phyloP scores from a whole-genome alignment of 2,329 filamentous ascomycete genomes.

The Fusarium sp. region DNA sequence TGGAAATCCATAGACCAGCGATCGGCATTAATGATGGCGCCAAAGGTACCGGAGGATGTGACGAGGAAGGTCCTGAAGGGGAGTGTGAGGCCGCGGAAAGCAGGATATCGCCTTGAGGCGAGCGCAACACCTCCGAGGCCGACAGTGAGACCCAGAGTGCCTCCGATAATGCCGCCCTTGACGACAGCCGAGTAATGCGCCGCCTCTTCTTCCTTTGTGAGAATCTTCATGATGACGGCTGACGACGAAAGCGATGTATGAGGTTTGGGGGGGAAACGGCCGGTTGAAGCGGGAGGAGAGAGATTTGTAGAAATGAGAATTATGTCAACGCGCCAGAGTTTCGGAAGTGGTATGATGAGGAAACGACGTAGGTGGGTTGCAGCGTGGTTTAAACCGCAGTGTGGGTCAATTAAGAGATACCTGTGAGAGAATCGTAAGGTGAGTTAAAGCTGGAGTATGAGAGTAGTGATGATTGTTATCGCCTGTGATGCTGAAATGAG shows the following conservation, averaged over 20 bases:
- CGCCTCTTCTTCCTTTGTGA: conserved; percentile 92
- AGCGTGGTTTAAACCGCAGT: conserved; percentile 37
- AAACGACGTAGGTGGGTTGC: conserved; percentile 32
- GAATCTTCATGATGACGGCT: conserved; percentile 82
- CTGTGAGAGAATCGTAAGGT: conserved; percentile 11
- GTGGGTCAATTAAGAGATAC: conserved; percentile 33
- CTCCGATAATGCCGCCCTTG: conserved; percentile 82
- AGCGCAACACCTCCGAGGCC: conserved; percentile 76
- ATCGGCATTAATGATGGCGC: conserved; percentile 90
- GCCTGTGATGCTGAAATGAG: background rate
- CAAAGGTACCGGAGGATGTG: conserved; percentile 84
- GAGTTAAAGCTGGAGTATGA: conserved; percentile 10
- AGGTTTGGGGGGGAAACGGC: background rate
- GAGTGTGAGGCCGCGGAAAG: conserved; percentile 84
- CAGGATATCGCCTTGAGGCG: conserved; percentile 78
- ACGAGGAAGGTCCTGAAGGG: conserved; percentile 94
- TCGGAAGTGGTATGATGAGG: conserved; percentile 40
- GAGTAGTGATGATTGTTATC: background rate
- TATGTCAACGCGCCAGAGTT: conserved; percentile 15
- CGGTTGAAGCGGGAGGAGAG: background rate
- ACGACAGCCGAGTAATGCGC: conserved; percentile 87
- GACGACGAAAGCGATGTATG: conserved; percentile 10
- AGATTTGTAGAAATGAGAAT: conserved; percentile 12
- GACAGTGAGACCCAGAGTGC: conserved; percentile 72
- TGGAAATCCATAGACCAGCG: conserved; percentile 75